A percentile compares a stretch with the other conserved stretches of the same genome.
Evolutionary conservation across 116 monocot genomes (phyloP).

Genomic region (Zostera marina): DNA sequence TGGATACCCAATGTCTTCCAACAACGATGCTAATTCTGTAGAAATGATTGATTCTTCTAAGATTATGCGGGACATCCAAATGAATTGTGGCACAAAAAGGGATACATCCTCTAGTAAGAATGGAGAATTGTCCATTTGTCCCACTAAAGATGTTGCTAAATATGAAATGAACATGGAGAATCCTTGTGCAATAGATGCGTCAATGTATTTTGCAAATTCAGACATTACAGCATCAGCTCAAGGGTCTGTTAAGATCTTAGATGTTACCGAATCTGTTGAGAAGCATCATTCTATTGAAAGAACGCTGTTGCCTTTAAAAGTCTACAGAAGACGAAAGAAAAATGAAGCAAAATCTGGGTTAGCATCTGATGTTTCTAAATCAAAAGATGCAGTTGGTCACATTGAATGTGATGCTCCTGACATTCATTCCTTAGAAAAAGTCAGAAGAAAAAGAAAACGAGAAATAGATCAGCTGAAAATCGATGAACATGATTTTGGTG

Average conservation of each 20-base stretch:
- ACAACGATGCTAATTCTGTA: not conserved
- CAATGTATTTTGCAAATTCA: not conserved
- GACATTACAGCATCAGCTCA: not conserved
- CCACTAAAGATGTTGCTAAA: not conserved
- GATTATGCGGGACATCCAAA: not conserved
- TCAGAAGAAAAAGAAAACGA: conserved; percentile 11
- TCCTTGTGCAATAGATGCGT: not conserved
- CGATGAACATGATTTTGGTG: conserved; percentile 1
- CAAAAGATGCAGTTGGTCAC: not conserved
- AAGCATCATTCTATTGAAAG: not conserved
- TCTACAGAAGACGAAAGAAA: conserved; percentile 2
- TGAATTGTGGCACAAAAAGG: not conserved
- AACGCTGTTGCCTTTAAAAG: conserved; percentile 3
- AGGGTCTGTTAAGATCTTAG: not conserved
- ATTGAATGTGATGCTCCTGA: not conserved
- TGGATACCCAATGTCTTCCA: not conserved
- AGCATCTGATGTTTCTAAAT: not conserved
- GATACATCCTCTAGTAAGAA: not conserved
- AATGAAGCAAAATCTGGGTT: not conserved
- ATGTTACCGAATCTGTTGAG: not conserved
- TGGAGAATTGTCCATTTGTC: not conserved
- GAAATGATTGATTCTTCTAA: not conserved
- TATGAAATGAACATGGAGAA: not conserved
- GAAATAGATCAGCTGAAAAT: conserved; percentile 10
- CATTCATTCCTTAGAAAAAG: conserved; percentile 4